Evolutionary conservation across 2,329 filamentous ascomycete species (phyloP), one percentile per base, ranked within the genome.

Genomic region (Diaporthe aspalathi): DNA sequence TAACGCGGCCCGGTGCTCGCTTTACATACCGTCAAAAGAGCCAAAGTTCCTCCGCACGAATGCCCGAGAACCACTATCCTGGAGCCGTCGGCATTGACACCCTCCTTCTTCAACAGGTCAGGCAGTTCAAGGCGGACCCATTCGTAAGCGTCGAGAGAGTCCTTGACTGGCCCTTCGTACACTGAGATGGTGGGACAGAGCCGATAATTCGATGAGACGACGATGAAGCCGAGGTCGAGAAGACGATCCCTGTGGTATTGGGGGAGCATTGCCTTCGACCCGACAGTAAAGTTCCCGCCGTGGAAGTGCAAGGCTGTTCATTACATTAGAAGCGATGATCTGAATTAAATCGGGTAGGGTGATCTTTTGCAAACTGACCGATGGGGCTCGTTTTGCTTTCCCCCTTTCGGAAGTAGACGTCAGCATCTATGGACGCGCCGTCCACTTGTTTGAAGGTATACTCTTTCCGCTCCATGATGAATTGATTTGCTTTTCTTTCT

Each of bases 381-480:
- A 52, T 52, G 16, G 49, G 49, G 49, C 22, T 52, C 14, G 24
- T 4, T 14, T 22, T 29, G 49, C 16, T 52, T 52, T 29, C 5
- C 22, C 27, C 24, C 22, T 17, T 29, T 14, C 22, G 49, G 24
- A 27, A 52, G 24, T 52, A 52, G 49, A 52, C 49, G 7, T 52
- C 49, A 20, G 49, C 22, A 2, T 52, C 49, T 17, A 52, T 29
- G 14, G 24, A 29, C 49, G 27, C 49, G 49, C 49, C 49, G 49
- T 52, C 49, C 49, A 52, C 49, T 52, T 52, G 22, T 52, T 52
- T 52, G 24, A 52, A 52, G 49, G 27, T 52, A 24, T 52, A 52
- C 27, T 52, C 49, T 52, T 52, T 52, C 8, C 22, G 49, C 49
- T 52, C 22, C 49, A 52, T 52, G 49, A 24, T 50, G 49, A 32